Conservation (phyloP, 2,329 filamentous ascomycete species). For the Tolypocladium guangdongense region DNA sequence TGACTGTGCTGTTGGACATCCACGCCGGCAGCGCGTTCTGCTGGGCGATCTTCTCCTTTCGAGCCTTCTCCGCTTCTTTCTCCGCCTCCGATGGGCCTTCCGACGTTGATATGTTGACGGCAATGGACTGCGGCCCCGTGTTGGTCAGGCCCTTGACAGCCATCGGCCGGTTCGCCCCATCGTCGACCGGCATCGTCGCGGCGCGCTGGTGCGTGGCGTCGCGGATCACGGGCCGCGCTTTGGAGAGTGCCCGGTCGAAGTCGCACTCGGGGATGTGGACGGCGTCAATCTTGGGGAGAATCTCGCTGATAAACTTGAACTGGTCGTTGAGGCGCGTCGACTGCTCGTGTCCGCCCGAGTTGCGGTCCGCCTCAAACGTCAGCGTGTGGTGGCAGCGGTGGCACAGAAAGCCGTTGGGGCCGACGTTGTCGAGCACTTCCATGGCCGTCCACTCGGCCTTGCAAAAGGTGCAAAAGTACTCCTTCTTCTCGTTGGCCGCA, state of each 20-base stretch:
- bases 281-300: constrained; percentile 68
- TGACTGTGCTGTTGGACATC: constrained; percentile 62
- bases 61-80: constrained; percentile 51
- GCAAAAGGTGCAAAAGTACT: constrained; percentile 77
- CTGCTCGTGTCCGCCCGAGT: constrained; percentile 60
- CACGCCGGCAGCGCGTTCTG: constrained; percentile 62
- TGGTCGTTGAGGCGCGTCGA: constrained; percentile 67
- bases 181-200: constrained; percentile 46
- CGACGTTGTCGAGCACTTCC: constrained; percentile 72
- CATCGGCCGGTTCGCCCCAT: constrained; percentile 44
- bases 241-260: constrained; percentile 57
- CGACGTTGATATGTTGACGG: constrained; percentile 56
- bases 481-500: constrained; percentile 77
- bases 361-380: constrained; percentile 53
- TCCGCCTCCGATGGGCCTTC: constrained; percentile 58
- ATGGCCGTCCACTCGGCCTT: constrained; percentile 79
- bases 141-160: constrained; percentile 60
- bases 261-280: constrained; percentile 62
- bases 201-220: constrained; percentile 57
- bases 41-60: constrained; percentile 52
- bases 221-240: constrained; percentile 52
- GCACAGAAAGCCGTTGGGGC: constrained; percentile 67
- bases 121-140: constrained; percentile 56
- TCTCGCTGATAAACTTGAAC: constrained; percentile 66
- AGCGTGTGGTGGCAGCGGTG: constrained; percentile 62